Evolutionary conservation across 2,329 filamentous ascomycete species (phyloP), one percentile per base, ranked within the genome.

Genomic region (Aspergillus felis): DNA sequence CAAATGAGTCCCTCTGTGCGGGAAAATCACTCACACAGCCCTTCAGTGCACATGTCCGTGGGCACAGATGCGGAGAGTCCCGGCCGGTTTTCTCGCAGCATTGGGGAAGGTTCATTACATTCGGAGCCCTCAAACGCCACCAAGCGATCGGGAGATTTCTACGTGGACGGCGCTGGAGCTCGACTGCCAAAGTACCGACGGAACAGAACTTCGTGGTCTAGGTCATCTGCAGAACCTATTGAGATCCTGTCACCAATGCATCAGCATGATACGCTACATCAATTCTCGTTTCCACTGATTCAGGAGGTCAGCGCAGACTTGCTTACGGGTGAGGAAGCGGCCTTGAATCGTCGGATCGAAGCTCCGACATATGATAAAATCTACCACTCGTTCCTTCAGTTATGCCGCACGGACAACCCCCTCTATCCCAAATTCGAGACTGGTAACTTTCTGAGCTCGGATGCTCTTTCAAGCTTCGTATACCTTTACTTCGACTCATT

Each of bases 401-500:
- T 75, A 12, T 76, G 74, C 54, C 61, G 66, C 51, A 66, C 56
- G 8, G 62, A 72, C 4, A 70, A 65, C 51, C 59, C 66, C 4
- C 59, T 74, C n/a, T 72, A 67, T 50, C 52, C 61, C 5, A 57
- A 62, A n/a, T 76, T 74, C 49, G 68, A 72, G 29, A 64, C 68
- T 0, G 60, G 64, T 3, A 55, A 52, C 29, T 75, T 76, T 24
- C 74, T 71, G 2, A 55, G 53, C 8, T 55, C 57, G 17, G 57
- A 66, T 22, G 49, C 61, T 9, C 57, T 76, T 53, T 71, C 65
- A 24, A 55, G 53, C 22, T 76, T 74, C 46, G 59, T 78, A 48
- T 48, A 57, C n/a, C 64, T 67, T 24, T 79, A 74, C 60, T 72
- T 76, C 25, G 65, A 70, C 42, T 68, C 71, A 47, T 78, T 78